phyloP scores from a whole-genome alignment of 768 basidiomycete species.

The Trametes sanguinea region DNA sequence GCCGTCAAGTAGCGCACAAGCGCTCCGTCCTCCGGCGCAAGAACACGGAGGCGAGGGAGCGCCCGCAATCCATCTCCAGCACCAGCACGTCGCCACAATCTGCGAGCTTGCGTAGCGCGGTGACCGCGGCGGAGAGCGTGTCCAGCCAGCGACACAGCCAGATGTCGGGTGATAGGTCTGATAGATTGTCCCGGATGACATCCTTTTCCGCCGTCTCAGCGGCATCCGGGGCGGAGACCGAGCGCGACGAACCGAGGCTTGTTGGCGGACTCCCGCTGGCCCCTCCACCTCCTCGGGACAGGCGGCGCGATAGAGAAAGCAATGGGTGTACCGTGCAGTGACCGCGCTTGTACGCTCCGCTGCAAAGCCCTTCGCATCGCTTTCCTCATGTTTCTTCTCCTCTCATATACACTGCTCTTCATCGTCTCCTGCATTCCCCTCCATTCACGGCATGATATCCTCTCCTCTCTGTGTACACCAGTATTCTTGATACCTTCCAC shows the following conservation, averaged over 20 bases:
- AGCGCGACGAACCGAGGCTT: slow-evolving; percentile 33
- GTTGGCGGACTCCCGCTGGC: slow-evolving; percentile 42
- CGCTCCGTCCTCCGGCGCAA: slow-evolving; percentile 41
- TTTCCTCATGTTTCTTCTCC: neutral
- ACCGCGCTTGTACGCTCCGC: neutral
- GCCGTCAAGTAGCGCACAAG: slow-evolving; percentile 31
- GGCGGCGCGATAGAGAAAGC: slow-evolving; percentile 37
- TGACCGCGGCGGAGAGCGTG: slow-evolving; percentile 49
- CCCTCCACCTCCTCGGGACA: slow-evolving; percentile 32
- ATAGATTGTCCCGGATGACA: slow-evolving; percentile 38
- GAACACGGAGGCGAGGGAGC: slow-evolving; percentile 39
- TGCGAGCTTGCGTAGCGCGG: slow-evolving; percentile 58
- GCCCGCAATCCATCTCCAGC: slow-evolving; percentile 62
- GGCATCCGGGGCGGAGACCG: slow-evolving; percentile 25
- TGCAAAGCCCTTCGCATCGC: neutral
- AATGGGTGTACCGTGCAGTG: slow-evolving; percentile 53
- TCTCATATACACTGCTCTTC: neutral
- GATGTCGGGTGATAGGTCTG: slow-evolving; percentile 31
- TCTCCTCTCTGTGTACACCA: slow-evolving; percentile 17
- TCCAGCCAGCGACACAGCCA: slow-evolving; percentile 36
- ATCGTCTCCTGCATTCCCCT: slow-evolving; percentile 6
- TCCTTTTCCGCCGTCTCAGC: slow-evolving; percentile 38
- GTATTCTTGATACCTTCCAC: slow-evolving; percentile 21
- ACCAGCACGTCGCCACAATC: slow-evolving; percentile 54
- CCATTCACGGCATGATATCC: slow-evolving; percentile 25